These are phyloP conservation scores for Silene coronaria DNA, from an alignment of 179 eudicot species.

Conservation along the genomic window DNA sequence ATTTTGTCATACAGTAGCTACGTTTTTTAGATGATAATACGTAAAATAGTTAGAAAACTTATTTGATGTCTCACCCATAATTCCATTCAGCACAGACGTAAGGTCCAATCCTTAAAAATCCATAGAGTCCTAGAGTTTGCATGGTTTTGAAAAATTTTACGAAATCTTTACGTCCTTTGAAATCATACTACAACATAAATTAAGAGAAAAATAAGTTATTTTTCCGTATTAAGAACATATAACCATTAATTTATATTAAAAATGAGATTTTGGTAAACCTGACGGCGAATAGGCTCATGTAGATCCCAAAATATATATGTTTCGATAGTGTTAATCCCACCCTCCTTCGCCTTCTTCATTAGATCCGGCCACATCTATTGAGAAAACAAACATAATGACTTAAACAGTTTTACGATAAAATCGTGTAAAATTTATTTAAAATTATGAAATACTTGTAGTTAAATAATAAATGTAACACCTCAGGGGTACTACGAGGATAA, in stretches of 20 bases:
- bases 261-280: neutral
- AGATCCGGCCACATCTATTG: constrained; percentile 3
- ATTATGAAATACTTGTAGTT: too few relatives aligned
- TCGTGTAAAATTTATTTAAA: too few relatives aligned
- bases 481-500: constrained; percentile 24
- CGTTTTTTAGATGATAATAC: too few relatives aligned
- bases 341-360: constrained; percentile 6
- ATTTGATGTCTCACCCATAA: constrained; percentile 22
- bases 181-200: constrained; percentile 6
- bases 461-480: constrained; percentile 6
- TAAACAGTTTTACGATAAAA: too few relatives aligned
- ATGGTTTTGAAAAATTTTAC: constrained; percentile 10
- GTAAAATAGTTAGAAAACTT: neutral
- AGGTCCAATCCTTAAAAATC: constrained; percentile 32
- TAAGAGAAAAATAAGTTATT: neutral
- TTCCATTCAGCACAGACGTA: constrained; percentile 44
- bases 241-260: too few relatives aligned
- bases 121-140: constrained; percentile 25
- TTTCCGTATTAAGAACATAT: neutral
- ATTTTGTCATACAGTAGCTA: too few relatives aligned
- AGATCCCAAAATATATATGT: neutral
- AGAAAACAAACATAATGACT: neutral
- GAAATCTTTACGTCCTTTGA: neutral
- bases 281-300: constrained; percentile 2
- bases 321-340: neutral